phyloP scores from a whole-genome alignment of 1,284 basidiomycete genomes.

The Irpex sp. region DNA sequence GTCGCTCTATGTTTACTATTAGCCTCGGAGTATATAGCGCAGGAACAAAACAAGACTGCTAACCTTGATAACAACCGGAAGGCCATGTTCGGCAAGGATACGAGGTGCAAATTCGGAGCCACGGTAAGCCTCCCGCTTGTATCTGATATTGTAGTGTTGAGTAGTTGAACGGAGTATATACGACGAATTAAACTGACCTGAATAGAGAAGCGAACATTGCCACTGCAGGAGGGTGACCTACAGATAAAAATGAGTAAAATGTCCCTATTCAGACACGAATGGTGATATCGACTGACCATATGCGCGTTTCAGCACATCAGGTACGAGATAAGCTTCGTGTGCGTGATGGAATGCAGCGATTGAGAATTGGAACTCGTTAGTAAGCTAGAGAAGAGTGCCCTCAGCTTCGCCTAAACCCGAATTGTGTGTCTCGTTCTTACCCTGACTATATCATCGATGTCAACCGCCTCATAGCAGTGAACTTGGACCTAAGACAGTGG shows the following conservation, averaged over 20 bases:
- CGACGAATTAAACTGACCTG: slow-evolving; percentile 18
- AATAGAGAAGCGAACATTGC: slow-evolving; percentile 55
- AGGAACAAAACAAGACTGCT: slow-evolving; percentile 12
- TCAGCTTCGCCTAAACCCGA: not conserved
- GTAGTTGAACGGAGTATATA: too few relatives aligned
- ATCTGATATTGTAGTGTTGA: slow-evolving; percentile 31
- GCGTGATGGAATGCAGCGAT: slow-evolving; percentile 57
- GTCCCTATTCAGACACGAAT: not conserved
- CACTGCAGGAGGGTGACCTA: slow-evolving; percentile 42
- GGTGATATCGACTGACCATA: slow-evolving; percentile 38
- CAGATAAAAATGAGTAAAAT: not conserved
- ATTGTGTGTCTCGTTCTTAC: slow-evolving; percentile 28
- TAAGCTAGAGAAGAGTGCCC: slow-evolving; percentile 19
- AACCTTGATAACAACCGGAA: slow-evolving; percentile 70
- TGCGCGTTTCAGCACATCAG: slow-evolving; percentile 50
- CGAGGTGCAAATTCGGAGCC: slow-evolving; percentile 76
- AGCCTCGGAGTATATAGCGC: not conserved
- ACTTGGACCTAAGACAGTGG: slow-evolving; percentile 41
- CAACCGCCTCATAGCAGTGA: slow-evolving; percentile 80
- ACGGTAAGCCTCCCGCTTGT: slow-evolving; percentile 79
- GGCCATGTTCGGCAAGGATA: slow-evolving; percentile 63
- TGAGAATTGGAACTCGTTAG: slow-evolving; percentile 48
- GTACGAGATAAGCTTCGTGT: slow-evolving; percentile 55
- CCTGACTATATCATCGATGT: slow-evolving; percentile 69
- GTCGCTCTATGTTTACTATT: slow-evolving; percentile 43